These are phyloP conservation scores for Cochlearia excelsa DNA, from an alignment of 345 rosid genomes.

Conservation along the genomic window DNA sequence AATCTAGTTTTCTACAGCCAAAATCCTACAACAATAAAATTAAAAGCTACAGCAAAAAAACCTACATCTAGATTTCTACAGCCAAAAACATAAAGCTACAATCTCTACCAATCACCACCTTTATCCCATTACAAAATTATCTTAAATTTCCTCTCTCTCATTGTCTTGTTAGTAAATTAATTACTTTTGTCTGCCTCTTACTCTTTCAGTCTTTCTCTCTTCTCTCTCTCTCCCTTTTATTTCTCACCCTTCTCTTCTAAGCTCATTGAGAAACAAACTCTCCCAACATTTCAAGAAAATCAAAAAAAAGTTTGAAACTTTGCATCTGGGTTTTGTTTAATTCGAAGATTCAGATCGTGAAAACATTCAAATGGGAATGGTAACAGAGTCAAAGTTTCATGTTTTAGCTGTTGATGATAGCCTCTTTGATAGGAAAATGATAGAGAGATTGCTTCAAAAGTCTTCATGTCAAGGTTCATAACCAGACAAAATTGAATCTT, in stretches of 20 bases:
- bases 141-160: slow-evolving; percentile 9
- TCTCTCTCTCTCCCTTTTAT: slow-evolving; percentile 15
- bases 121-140: slow-evolving; percentile 18
- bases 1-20: no score
- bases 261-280: slow-evolving; percentile 5
- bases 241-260: background rate
- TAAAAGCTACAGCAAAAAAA: no score
- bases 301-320: slow-evolving; percentile 13
- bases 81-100: no score
- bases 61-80: no score
- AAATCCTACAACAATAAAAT: no score
- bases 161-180: slow-evolving; percentile 8
- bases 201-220: background rate
- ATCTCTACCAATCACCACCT: no score
- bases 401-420: slow-evolving; percentile 97
- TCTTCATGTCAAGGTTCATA: slow-evolving; percentile 74
- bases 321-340: slow-evolving; percentile 3
- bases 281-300: slow-evolving; percentile 15
- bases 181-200: background rate
- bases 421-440: slow-evolving; percentile 67
- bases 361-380: slow-evolving; percentile 30
- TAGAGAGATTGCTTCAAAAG: slow-evolving; percentile 81
- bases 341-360: slow-evolving; percentile 5
- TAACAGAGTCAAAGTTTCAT: slow-evolving; percentile 60
- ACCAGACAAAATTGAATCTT: background rate